Base-by-base conservation (phyloP, 163 green algal species). In the Prototheca stagnorum region DNA sequence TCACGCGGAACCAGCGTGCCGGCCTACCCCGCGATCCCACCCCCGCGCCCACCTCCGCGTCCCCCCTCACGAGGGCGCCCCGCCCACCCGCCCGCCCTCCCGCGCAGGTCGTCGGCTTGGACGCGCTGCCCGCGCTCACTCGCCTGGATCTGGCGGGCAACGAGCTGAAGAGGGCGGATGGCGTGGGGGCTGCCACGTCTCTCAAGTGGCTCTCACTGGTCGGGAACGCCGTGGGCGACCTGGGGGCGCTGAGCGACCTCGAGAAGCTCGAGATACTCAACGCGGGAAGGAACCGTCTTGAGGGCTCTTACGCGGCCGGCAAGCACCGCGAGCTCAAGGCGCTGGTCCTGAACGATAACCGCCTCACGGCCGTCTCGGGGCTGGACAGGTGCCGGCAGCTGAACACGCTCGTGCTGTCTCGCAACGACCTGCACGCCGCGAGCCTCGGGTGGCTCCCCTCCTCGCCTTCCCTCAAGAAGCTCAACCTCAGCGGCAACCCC, bases 281-380 rank as follows among this genome's bases (percentile, higher is more conserved):
- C 23, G 11, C 63, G 31, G 47, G 36, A 0, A 45, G 57, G 35
- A 74, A 75, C 51, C 20, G 55, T 22, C 12, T 77, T 22, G 20
- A 5, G 0, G 53, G 64, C 29, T 65, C 63, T 31, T 20, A 74
- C 7, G 46, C 15, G 0, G 41, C 71, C 17, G 46, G 44, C 15
- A 52, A 41, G 7, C 35, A 74, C 16, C 31, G 33, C 2, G 15
- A 42, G 14, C 35, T 76, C 7, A 68, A 68, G 19, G 67, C 67
- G 3, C 44, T 76, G 0, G 65, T 76, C n/a, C 40, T 73, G 2
- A 76, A 68, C 39, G 44, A 71, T 36, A 76, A 76, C 49, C 15
- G 40, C 9, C 19, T 76, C 14, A 52, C 51, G 15, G 24, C 41
- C 9, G 46, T 72, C 8, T 27, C 40, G 47, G 49, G 49, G 1